Evolutionary conservation across 371 early-diverging fungal genomes (phyloP).

Genomic region (Rhizopus stolonifer): DNA sequence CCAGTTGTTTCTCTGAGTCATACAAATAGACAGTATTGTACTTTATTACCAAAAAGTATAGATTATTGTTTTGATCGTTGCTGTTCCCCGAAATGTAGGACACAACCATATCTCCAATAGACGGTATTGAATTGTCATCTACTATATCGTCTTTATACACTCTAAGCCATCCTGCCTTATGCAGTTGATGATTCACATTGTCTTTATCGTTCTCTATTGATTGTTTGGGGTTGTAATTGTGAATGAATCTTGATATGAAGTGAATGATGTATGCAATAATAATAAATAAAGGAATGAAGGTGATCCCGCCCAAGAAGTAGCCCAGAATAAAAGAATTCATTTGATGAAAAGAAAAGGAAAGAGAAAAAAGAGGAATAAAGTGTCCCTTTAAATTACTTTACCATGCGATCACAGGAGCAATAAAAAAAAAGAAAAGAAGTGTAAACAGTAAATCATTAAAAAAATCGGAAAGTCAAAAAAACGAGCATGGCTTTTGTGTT

Average conservation of each 20-base stretch:
- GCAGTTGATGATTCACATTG: constrained; percentile 16
- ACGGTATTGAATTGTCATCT: constrained; percentile 18
- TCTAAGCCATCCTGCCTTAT: constrained; percentile 55
- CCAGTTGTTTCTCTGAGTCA: constrained; percentile 76
- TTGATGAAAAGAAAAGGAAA: constrained; percentile 1
- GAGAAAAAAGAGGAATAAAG: constrained; percentile 5
- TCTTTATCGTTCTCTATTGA: neutral
- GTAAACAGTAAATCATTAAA: constrained; percentile 7
- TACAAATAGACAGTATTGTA: constrained; percentile 82
- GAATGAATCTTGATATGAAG: neutral
- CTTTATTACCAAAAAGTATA: constrained; percentile 77
- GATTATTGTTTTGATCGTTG: constrained; percentile 39
- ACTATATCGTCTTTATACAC: constrained; percentile 33
- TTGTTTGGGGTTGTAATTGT: neutral
- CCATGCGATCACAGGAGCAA: constrained; percentile 1
- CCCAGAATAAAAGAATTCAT: constrained; percentile 11
- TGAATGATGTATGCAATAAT: constrained; percentile 1
- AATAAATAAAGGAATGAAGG: constrained; percentile 34
- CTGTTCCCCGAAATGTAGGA: constrained; percentile 34
- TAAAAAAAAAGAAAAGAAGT: constrained; percentile 9
- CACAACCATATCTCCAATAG: constrained; percentile 42
- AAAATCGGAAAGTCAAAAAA: neutral
- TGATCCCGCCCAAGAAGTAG: constrained; percentile 43
- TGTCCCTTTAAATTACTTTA: too few species aligned
- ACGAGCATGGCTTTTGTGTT: constrained; percentile 1